A percentile compares a stretch with the other conserved stretches of the same genome.
Conservation (phyloP, 305 asterid genomes). For the Euphrasia arctica region DNA sequence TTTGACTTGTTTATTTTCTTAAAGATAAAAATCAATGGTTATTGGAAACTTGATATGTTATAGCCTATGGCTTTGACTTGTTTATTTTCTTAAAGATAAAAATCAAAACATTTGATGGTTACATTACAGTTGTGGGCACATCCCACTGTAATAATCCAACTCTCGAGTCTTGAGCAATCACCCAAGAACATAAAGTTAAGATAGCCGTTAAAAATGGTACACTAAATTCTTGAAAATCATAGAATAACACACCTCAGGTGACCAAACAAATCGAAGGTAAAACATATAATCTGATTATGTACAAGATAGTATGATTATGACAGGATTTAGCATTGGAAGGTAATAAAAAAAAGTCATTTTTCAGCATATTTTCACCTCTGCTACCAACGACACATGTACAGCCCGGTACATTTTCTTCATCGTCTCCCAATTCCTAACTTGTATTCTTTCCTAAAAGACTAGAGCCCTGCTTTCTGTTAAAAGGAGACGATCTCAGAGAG, state of each 20-base stretch:
- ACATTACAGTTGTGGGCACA: too few relatives aligned
- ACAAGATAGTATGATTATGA: background rate
- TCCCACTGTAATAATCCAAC: too few relatives aligned
- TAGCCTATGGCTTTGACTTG: too few relatives aligned
- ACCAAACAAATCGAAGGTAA: too few relatives aligned
- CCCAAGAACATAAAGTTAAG: background rate
- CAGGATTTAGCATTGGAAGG: too few relatives aligned
- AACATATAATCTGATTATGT: background rate
- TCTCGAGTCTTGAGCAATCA: too few relatives aligned
- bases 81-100: too few relatives aligned
- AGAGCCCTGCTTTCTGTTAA: slow-evolving; percentile 20
- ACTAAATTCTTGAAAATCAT: background rate
- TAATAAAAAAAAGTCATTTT: background rate
- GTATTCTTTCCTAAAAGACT: slow-evolving; percentile 20
- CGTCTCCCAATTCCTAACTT: slow-evolving; percentile 30
- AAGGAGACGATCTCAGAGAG: slow-evolving; percentile 8
- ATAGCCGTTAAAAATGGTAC: background rate
- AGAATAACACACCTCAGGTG: background rate
- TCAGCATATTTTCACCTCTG: slow-evolving; percentile 15
- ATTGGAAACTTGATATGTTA: too few relatives aligned
- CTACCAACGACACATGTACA: slow-evolving; percentile 25
- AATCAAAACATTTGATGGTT: too few relatives aligned
- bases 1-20: too few relatives aligned
- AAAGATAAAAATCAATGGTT: too few relatives aligned
- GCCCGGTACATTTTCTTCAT: background rate